Base-by-base conservation (phyloP, 352 stramenopile genomes). In the Phytophthora syringae region DNA sequence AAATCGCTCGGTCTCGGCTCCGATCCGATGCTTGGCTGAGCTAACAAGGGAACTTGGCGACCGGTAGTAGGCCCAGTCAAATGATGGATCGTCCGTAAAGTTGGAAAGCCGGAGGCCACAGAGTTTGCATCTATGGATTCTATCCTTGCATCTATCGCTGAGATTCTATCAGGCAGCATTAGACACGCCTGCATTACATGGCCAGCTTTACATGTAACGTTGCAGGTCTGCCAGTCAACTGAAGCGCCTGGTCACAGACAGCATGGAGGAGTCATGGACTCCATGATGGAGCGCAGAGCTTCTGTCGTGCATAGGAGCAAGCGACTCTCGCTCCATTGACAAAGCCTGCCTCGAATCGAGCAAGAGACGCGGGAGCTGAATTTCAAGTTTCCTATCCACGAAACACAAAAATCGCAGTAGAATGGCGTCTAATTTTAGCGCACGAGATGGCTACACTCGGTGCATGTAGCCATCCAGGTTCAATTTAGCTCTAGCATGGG, bases 1-100 rank as follows among this genome's bases (percentile, higher is more conserved):
- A 76, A 76, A 44, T 76, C 68, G 39, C 63, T 70, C 11, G 52
- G 22, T 34, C 51, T 45, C n/a, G 58, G 59, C 30, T 76, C 64
- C 0, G 57, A 65, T 9, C 24, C 63, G 4, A 70, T 36, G 32
- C 68, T 76, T 6, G 68, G 56, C 15, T 59, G 59, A 6, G 54
- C n/a, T 6, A 77, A 13, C 20, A 74, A 61, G 7, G 70, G 70
- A 1, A 67, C 49, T 40, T 74, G 69, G 10, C 59, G 58, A 1
- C 32, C 34, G 24, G 28, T 16, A 32, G 9, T 11, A 37, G 24
- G 52, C 7, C n/a, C 30, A 11, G 45, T 64, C 16, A 36, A 11
- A 4, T 30, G 44, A 42, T 70, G 51, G 25, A 59, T 64, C 15
- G 36, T 64, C 57, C 57, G 47, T 64, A 52, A 36, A 57, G 56